phyloP scores from a whole-genome alignment of 352 stramenopile genomes.

The Phytophthora lateralis region DNA sequence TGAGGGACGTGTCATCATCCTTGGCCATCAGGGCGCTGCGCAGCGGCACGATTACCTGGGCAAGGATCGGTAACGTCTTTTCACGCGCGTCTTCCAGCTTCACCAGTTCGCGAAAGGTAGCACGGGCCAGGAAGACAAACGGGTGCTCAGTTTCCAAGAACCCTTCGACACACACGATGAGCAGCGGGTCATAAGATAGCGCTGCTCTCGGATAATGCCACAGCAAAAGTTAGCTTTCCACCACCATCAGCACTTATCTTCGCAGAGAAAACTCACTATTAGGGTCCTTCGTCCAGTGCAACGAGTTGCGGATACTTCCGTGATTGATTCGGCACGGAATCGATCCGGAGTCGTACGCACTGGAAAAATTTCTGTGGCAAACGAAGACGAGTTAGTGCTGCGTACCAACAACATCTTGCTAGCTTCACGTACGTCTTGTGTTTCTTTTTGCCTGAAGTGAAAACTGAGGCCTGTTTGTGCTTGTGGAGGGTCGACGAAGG shows the following conservation, averaged over 20 bases:
- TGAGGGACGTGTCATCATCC: slow-evolving; percentile 74
- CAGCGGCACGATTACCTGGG: slow-evolving; percentile 65
- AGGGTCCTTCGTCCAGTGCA: slow-evolving; percentile 76
- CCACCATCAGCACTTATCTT: background rate
- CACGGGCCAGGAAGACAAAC: slow-evolving; percentile 78
- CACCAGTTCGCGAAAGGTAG: slow-evolving; percentile 78
- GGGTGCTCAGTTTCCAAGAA: slow-evolving; percentile 79
- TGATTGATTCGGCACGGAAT: slow-evolving; percentile 86
- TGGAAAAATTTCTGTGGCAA: slow-evolving; percentile 69
- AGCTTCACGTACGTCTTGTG: slow-evolving; percentile 66
- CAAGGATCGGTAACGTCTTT: slow-evolving; percentile 60
- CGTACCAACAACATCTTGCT: background rate
- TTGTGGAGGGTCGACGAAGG: slow-evolving; percentile 66
- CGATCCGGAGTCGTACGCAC: slow-evolving; percentile 64
- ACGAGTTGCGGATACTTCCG: slow-evolving; percentile 67
- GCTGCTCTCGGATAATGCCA: slow-evolving; percentile 24
- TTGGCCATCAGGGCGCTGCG: slow-evolving; percentile 67
- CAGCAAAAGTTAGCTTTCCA: background rate
- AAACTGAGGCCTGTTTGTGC: slow-evolving; percentile 79
- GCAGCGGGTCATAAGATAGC: slow-evolving; percentile 64
- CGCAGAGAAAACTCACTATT: slow-evolving; percentile 39
- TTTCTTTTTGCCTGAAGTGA: slow-evolving; percentile 71
- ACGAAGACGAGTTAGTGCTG: slow-evolving; percentile 4
- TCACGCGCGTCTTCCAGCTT: slow-evolving; percentile 62
- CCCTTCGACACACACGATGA: slow-evolving; percentile 76